These are phyloP conservation scores for Zygotorulaspora chibaensis DNA, from an alignment of 805 yeast genomes.

Conservation along the genomic window DNA sequence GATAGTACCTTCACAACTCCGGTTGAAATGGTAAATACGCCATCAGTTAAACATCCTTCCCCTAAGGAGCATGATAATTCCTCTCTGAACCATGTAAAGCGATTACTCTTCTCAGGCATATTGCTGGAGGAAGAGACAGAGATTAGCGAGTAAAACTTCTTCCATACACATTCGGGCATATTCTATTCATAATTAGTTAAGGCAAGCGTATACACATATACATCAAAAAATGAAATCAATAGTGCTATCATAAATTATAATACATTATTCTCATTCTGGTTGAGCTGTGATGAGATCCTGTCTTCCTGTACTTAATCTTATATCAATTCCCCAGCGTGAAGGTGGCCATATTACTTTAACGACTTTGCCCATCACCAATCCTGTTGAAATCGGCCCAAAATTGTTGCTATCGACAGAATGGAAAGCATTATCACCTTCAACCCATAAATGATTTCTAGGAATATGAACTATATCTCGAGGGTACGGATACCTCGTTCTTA, in stretches of 20 bases:
- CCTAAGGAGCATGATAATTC: constrained; percentile 5
- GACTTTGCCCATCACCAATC: constrained; percentile 75
- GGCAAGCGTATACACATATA: neutral
- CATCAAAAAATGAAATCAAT: neutral
- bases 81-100: constrained; percentile 15
- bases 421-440: constrained; percentile 82
- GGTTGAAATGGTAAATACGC: constrained; percentile 5
- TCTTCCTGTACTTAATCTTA: constrained; percentile 24
- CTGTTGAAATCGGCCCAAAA: constrained; percentile 85
- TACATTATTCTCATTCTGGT: constrained; percentile 3
- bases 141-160: constrained; percentile 1
- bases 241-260: neutral
- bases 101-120: constrained; percentile 17
- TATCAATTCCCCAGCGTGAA: constrained; percentile 43
- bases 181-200: neutral
- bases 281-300: constrained; percentile 13
- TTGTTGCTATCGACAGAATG: constrained; percentile 82
- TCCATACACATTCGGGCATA: neutral
- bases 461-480: constrained; percentile 53
- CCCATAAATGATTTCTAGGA: constrained; percentile 86
- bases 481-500: constrained; percentile 60
- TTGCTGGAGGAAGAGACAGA: constrained; percentile 18
- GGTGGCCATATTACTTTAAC: constrained; percentile 67
- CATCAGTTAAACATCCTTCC: constrained; percentile 1
- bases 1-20: constrained; percentile 16